Evolutionary conservation across 202 grass and related monocot genomes (phyloP), one percentile per base, ranked within the genome.

Genomic region (Bolboschoenoplectus hybrid): DNA sequence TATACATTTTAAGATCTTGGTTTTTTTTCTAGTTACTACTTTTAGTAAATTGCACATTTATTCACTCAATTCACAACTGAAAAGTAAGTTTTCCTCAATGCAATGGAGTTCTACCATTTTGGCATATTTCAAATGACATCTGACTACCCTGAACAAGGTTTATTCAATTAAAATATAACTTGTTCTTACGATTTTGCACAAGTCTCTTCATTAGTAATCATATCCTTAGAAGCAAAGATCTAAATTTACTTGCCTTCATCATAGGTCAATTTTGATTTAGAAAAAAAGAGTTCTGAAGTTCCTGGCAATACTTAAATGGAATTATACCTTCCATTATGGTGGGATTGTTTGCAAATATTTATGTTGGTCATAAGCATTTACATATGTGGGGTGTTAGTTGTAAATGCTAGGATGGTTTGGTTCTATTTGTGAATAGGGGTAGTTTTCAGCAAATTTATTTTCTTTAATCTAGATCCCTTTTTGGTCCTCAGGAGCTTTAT

Each of bases 401-500:
- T 52, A 47, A 76, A 76, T 20, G 34, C 50, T 20, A 76, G 26
- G 35, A 36, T 36, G 0, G 49, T 76, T 76, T 53, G 26, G 47
- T 55, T 2, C 47, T 76, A 38, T 76, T 0, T 72, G 7, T n/a
- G 47, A n/a, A n/a, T n/a, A 76, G 10, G n/a, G 17, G 2, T 17
- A 20, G 2, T 26, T 49, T 50, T 73, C n/a, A 47, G 69, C 26
- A 35, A 53, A 17, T 14, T 53, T 36, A 26, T 76, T 76, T 55
- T 38, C 73, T 55, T 76, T 76, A 76, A 76, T 76, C 32, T 76
- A 55, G 0, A 55, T 76, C 34, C 11, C 57, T 78, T 78, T 78
- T 88, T 14, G 72, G 69, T 65, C 74, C 2, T 12, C 74, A 98
- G 93, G 91, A 94, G 61, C 11, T 95, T 62, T 92, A 95, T 92